Evolutionary conservation across 116 monocot genomes (phyloP).

Genomic region (Dioscorea cayenensis): DNA sequence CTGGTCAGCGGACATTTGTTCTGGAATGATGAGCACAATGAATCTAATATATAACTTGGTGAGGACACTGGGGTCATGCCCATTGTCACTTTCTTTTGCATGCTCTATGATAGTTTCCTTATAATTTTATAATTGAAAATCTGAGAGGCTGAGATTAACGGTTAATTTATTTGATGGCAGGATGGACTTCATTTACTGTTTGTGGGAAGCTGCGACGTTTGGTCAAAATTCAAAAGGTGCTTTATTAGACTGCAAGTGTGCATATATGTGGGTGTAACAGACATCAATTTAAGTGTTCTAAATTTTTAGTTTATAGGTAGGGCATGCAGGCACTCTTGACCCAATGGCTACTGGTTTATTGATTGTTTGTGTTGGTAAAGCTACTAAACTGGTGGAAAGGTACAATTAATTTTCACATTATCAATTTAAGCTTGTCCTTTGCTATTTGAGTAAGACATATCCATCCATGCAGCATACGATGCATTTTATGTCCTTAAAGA

Average conservation of each 20-base stretch:
- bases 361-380: constrained; percentile 97
- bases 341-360: constrained; percentile 97
- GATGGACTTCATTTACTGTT: constrained; percentile 99
- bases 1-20: too few species aligned
- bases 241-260: not conserved
- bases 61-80: too few species aligned
- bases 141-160: too few species aligned
- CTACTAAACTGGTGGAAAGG: constrained; percentile 92
- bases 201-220: constrained; percentile 93
- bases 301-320: constrained; percentile 49
- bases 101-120: too few species aligned
- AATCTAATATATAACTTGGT: too few species aligned
- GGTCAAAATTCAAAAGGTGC: constrained; percentile 90
- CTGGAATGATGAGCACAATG: too few species aligned
- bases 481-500: too few species aligned
- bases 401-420: constrained; percentile 12
- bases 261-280: not conserved
- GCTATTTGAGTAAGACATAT: not conserved
- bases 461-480: too few species aligned
- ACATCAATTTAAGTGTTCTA: not conserved
- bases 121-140: too few species aligned
- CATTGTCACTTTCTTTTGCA: too few species aligned
- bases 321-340: constrained; percentile 97
- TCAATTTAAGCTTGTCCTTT: not conserved
- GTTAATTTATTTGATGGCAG: constrained; percentile 30